Base-by-base conservation (phyloP, 257 asterid genomes). In the Solanum habrochaites region DNA sequence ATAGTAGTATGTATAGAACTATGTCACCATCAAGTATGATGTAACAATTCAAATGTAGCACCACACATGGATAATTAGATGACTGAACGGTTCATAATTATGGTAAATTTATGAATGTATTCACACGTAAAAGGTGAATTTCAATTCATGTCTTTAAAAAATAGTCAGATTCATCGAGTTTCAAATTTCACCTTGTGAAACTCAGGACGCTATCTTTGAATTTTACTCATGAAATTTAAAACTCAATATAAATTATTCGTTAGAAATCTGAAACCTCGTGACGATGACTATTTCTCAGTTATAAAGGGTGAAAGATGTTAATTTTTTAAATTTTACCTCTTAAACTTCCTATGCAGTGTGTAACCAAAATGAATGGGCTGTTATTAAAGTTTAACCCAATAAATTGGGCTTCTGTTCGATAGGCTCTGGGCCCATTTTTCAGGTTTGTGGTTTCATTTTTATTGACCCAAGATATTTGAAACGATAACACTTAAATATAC, bases 141-240 rank as follows among this genome's bases (percentile, higher is more conserved):
- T 13, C 6, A 0, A 5, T 32, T 32, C 39, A 67, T 13, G 6
- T 67, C 39, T 27, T 67, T 27, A 67, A 31, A 6, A 70, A 70
- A 0, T 70, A 32, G 25, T 1, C n/a, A 29, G 0, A 0, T 5
- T 8, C 1, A 32, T 70, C 6, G 7, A 32, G 23, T 29, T 67
- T 29, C 6, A 14, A 29, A 67, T 27, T 67, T 29, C 18, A 67
- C 43, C 11, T 39, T 39, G 6, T 67, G 0, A 14, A 67, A 7
- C 23, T 14, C 11, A 67, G 0, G 6, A 67, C 0, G 1, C 4
- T 70, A 15, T 70, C n/a, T 70, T 29, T 70, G 1, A 70, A 8
- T 31, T 31, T 31, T 70, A 31, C 40, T 31, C 31, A n/a, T 29
- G 2, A 8, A 67, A 29, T 27, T 25, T n/a, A 2, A 64, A 13